A percentile compares a stretch with the other conserved stretches of the same genome.
These are phyloP conservation scores for Pontederia paniculata DNA, from an alignment of 176 grass and related monocot genomes.

Conservation along the genomic window DNA sequence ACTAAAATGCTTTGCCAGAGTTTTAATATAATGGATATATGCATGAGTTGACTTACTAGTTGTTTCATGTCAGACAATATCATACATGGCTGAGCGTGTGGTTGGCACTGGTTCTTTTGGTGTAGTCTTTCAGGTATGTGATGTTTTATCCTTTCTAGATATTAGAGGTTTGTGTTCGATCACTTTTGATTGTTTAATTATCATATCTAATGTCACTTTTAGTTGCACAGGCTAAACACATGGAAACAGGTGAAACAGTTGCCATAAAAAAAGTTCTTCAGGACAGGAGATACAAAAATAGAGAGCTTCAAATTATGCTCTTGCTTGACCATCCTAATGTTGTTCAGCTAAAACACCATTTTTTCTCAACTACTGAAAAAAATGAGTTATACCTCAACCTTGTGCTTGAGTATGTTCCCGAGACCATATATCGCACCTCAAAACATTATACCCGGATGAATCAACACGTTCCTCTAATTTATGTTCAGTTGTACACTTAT, in stretches of 20 bases:
- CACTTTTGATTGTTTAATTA: neutral
- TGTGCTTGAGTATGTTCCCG: constrained; percentile 75
- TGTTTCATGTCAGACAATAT: constrained; percentile 70
- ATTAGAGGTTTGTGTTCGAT: neutral
- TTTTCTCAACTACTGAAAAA: constrained; percentile 86
- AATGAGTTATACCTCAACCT: constrained; percentile 92
- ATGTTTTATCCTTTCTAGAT: neutral
- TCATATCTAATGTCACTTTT: neutral
- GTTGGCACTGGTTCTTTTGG: constrained; percentile 96
- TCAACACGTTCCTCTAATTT: constrained; percentile 69
- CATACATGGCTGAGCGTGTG: constrained; percentile 88
- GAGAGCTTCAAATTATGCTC: constrained; percentile 91
- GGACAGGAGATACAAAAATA: constrained; percentile 96
- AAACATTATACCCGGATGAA: constrained; percentile 76
- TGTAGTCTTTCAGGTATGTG: constrained; percentile 75
- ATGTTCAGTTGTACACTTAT: constrained; percentile 71
- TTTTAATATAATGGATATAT: neutral
- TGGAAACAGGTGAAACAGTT: constrained; percentile 82
- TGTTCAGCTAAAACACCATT: constrained; percentile 85
- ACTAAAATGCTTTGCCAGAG: constrained; percentile 8
- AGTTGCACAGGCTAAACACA: constrained; percentile 55
- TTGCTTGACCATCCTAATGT: constrained; percentile 85
- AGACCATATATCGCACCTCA: constrained; percentile 75
- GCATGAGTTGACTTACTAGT: constrained; percentile 15
- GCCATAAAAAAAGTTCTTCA: constrained; percentile 95